Evolutionary conservation across 306 rosid genomes (phyloP).

Genomic region (Mimosa bimucronata): DNA sequence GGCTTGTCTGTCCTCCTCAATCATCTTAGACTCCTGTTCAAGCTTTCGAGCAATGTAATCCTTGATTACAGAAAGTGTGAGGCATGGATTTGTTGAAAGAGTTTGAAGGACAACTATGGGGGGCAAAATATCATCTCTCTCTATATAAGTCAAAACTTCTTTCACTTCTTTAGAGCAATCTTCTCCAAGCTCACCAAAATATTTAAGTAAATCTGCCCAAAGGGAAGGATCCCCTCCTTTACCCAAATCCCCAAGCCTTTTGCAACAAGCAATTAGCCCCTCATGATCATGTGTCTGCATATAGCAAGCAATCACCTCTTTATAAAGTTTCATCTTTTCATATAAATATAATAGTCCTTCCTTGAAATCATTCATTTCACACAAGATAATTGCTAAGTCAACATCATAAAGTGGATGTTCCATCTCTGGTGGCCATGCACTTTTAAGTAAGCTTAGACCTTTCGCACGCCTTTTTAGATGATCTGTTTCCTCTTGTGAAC

Average conservation of each 20-base stretch:
- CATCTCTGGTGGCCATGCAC: conserved; percentile 81
- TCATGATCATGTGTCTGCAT: conserved; percentile 94
- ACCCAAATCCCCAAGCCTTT: conserved; percentile 87
- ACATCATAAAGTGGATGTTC: conserved; percentile 95
- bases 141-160: conserved; percentile 89
- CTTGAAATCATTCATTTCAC: conserved; percentile 90
- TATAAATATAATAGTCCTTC: conserved; percentile 86
- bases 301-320: conserved; percentile 96
- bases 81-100: conserved; percentile 85
- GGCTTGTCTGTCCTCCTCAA: conserved; percentile 87
- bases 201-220: conserved; percentile 96
- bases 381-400: conserved; percentile 85
- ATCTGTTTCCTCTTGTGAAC: conserved; percentile 51
- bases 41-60: conserved; percentile 96
- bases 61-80: conserved; percentile 91
- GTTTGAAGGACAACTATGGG: conserved; percentile 95
- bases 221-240: conserved; percentile 94
- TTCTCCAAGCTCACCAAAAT: conserved; percentile 99
- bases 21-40: conserved; percentile 91
- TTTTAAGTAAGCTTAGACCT: conserved; percentile 71
- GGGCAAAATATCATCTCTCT: conserved; percentile 94
- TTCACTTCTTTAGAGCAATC: conserved; percentile 98
- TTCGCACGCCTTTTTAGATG: conserved; percentile 64
- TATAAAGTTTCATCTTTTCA: conserved; percentile 95
- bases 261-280: conserved; percentile 94